A percentile compares a stretch with the other conserved stretches of the same genome.
Conservation (phyloP, 176 grass and related monocot genomes). For the Oryza meyeriana region DNA sequence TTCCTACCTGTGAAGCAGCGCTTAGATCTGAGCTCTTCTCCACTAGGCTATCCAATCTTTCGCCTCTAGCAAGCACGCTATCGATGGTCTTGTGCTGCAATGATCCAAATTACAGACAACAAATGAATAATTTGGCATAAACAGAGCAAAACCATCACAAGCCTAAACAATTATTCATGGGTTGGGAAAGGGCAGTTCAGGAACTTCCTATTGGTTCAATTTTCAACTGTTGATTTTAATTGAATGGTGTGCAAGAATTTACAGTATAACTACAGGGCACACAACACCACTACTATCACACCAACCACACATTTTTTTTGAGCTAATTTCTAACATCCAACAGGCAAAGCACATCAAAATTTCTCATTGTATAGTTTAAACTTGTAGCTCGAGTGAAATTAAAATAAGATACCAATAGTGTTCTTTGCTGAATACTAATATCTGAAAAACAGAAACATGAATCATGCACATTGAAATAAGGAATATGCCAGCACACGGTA, state of each 20-base stretch:
- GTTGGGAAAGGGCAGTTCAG: not conserved
- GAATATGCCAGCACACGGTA: not conserved
- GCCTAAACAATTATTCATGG: not conserved
- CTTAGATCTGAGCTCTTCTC: slow-evolving; percentile 94
- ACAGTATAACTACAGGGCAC: not conserved
- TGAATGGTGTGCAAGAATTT: not conserved
- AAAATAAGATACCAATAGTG: not conserved
- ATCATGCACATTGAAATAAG: not conserved
- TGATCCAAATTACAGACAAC: slow-evolving; percentile 9
- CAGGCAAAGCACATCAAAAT: not conserved
- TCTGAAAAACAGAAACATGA: not conserved
- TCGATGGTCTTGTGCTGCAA: slow-evolving; percentile 97
- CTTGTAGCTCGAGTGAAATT: not conserved
- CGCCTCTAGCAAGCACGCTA: slow-evolving; percentile 69
- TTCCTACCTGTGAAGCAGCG: slow-evolving; percentile 60
- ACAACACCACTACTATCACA: not conserved
- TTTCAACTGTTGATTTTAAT: not conserved
- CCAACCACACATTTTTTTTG: not conserved
- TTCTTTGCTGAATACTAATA: not conserved
- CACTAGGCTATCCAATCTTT: slow-evolving; percentile 76
- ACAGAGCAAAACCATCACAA: not conserved
- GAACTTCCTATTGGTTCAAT: not conserved
- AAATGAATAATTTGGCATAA: not conserved
- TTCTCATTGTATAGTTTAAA: not conserved
- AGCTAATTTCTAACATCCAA: not conserved